Evolutionary conservation across 2,329 filamentous ascomycete species (phyloP).

Genomic region (Cladobotryum protrusum): DNA sequence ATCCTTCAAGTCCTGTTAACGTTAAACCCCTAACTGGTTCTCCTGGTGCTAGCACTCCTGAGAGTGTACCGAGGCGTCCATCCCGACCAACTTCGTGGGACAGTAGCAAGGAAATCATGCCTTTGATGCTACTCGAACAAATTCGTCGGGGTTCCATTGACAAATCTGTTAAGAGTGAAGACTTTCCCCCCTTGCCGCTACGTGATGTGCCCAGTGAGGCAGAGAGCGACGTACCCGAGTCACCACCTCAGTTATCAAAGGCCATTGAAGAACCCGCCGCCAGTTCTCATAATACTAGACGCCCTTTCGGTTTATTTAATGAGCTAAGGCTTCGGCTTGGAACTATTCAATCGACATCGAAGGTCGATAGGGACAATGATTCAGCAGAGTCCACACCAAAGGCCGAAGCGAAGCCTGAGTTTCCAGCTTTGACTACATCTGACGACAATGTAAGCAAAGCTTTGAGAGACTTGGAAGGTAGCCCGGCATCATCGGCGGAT

Average conservation of each 20-base stretch:
- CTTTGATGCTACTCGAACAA: conserved; percentile 74
- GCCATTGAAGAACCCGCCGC: conserved; percentile 16
- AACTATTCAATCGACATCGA: conserved; percentile 28
- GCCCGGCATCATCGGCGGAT: neutral
- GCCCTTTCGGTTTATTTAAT: neutral
- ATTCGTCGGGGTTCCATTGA: conserved; percentile 34
- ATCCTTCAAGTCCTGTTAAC: conserved; percentile 35
- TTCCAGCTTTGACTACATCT: conserved; percentile 18
- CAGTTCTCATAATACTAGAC: neutral
- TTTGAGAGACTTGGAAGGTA: neutral
- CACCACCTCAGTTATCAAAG: conserved; percentile 27
- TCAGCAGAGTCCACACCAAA: conserved; percentile 66
- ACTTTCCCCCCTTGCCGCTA: conserved; percentile 46
- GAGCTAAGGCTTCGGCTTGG: conserved; percentile 33
- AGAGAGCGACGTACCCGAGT: conserved; percentile 20
- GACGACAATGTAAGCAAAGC: conserved; percentile 8
- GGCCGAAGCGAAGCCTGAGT: conserved; percentile 37
- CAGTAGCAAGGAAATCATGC: conserved; percentile 64
- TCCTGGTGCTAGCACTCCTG: conserved; percentile 23
- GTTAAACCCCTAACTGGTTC: conserved; percentile 33
- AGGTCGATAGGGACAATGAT: conserved; percentile 44
- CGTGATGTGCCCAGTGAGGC: conserved; percentile 29
- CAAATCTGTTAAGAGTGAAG: conserved; percentile 23
- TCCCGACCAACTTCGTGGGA: conserved; percentile 56
- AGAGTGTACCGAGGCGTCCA: conserved; percentile 32